Conservation (phyloP, 1,284 basidiomycete species). For the Tilletiaria anomala region DNA sequence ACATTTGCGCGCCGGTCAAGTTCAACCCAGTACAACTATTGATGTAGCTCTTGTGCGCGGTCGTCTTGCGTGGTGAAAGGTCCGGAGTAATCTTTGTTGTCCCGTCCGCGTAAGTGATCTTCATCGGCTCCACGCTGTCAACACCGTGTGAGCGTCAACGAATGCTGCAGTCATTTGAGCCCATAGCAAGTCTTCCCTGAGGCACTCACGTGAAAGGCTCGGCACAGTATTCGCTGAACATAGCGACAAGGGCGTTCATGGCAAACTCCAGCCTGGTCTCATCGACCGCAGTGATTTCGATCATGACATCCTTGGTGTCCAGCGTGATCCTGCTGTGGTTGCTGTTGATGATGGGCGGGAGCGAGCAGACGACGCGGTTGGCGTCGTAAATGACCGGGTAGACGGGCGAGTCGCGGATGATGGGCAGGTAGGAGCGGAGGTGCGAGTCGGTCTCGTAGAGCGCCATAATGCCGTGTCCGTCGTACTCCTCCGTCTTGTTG, state of each 20-base stretch:
- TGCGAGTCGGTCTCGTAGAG: slow-evolving; percentile 75
- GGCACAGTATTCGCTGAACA: slow-evolving; percentile 94
- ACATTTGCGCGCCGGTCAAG: slow-evolving; percentile 52
- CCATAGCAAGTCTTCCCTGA: too few relatives aligned
- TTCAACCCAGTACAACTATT: slow-evolving; percentile 84
- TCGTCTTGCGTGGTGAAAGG: slow-evolving; percentile 56
- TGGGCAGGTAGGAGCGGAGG: slow-evolving; percentile 70
- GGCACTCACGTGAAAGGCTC: slow-evolving; percentile 71
- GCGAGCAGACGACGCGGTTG: slow-evolving; percentile 71
- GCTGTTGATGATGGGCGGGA: slow-evolving; percentile 68
- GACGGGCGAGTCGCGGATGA: slow-evolving; percentile 85
- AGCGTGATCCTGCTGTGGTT: slow-evolving; percentile 81
- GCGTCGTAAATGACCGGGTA: slow-evolving; percentile 96
- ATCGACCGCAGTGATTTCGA: slow-evolving; percentile 95
- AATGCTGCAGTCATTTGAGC: too few relatives aligned
- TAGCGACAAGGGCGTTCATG: slow-evolving; percentile 79
- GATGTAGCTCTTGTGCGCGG: slow-evolving; percentile 75
- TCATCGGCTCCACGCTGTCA: slow-evolving; percentile 35
- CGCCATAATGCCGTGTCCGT: slow-evolving; percentile 42
- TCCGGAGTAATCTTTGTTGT: slow-evolving; percentile 63
- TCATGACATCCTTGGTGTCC: slow-evolving; percentile 85
- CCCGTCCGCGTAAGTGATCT: slow-evolving; percentile 44
- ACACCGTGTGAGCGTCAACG: slow-evolving; percentile 1
- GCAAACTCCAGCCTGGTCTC: slow-evolving; percentile 91
- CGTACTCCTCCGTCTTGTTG: slow-evolving; percentile 54